Percentiles rank a stretch among this genome's conserved stretches.
Conservation (phyloP, 2,329 filamentous ascomycete genomes). For the Fusarium sp. region DNA sequence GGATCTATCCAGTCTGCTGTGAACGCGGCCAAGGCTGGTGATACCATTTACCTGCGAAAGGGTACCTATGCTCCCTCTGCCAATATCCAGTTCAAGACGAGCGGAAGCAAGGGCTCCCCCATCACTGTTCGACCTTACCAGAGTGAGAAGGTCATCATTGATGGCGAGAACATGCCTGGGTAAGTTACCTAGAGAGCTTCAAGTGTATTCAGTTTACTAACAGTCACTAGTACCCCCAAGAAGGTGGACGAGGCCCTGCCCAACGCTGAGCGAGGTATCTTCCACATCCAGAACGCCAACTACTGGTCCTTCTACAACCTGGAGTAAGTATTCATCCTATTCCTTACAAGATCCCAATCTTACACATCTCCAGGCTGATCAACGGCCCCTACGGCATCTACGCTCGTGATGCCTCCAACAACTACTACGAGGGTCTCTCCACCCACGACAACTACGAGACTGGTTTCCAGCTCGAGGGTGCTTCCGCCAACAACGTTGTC, state of each 20-base stretch:
- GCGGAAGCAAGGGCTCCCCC: slow-evolving; percentile 54
- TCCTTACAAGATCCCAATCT: rapidly evolving
- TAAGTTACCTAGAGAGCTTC: rapidly evolving
- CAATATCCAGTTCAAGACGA: slow-evolving; percentile 62
- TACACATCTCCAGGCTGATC: slow-evolving; percentile 38
- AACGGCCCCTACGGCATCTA: slow-evolving; percentile 55
- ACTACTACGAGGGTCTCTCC: slow-evolving; percentile 52
- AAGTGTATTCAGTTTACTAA: neutral
- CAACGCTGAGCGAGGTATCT: slow-evolving; percentile 57
- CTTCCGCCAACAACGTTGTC: slow-evolving; percentile 53
- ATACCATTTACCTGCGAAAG: slow-evolving; percentile 59
- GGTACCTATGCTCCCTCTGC: slow-evolving; percentile 60
- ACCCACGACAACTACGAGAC: slow-evolving; percentile 56
- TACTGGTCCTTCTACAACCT: slow-evolving; percentile 59
- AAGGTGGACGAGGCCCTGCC: slow-evolving; percentile 54
- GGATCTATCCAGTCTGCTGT: slow-evolving; percentile 62
- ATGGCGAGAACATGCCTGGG: slow-evolving; percentile 55
- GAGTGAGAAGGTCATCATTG: slow-evolving; percentile 58
- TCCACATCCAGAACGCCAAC: slow-evolving; percentile 58
- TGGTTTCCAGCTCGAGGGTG: slow-evolving; percentile 53
- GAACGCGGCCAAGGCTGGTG: slow-evolving; percentile 58
- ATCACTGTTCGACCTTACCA: slow-evolving; percentile 58
- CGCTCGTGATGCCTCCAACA: slow-evolving; percentile 51
- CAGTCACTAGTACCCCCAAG: slow-evolving; percentile 55
- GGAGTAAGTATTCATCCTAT: slow-evolving; percentile 41